phyloP scores from a whole-genome alignment of 2,329 filamentous ascomycete species.

The Alternaria sp. region DNA sequence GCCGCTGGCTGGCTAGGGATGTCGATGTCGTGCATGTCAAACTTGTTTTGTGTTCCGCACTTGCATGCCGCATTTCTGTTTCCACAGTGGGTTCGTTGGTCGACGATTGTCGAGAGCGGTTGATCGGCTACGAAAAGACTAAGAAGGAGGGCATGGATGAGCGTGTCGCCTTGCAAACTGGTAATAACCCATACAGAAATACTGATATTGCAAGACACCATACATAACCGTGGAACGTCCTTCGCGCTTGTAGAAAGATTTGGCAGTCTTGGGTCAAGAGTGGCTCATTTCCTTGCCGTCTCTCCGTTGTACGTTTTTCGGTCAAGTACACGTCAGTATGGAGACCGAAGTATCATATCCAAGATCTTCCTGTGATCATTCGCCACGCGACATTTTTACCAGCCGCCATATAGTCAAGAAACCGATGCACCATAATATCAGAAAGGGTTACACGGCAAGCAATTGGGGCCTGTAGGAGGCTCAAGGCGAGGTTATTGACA shows the following conservation, averaged over 20 bases:
- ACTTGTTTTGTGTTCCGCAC: neutral
- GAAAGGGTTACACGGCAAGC: neutral
- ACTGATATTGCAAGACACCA: neutral
- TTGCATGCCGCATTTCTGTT: neutral
- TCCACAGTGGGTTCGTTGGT: neutral
- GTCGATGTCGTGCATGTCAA: neutral
- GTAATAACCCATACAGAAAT: neutral
- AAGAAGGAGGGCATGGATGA: neutral
- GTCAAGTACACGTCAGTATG: neutral
- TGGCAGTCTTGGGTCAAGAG: neutral
- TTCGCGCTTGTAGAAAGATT: neutral
- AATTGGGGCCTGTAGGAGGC: neutral
- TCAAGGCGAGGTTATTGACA: neutral
- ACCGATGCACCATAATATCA: constrained; percentile 1
- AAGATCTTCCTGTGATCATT: neutral
- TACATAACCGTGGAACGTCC: neutral
- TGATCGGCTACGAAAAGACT: neutral
- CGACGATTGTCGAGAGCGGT: neutral
- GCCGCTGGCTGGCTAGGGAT: neutral
- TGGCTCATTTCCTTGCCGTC: neutral
- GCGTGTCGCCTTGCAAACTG: neutral
- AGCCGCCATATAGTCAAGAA: constrained; percentile 1
- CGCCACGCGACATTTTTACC: neutral
- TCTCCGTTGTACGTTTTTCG: neutral
- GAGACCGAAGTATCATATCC: neutral